Evolutionary conservation across 2,329 filamentous ascomycete species (phyloP).

Genomic region (Zymoseptoria ardabiliae): DNA sequence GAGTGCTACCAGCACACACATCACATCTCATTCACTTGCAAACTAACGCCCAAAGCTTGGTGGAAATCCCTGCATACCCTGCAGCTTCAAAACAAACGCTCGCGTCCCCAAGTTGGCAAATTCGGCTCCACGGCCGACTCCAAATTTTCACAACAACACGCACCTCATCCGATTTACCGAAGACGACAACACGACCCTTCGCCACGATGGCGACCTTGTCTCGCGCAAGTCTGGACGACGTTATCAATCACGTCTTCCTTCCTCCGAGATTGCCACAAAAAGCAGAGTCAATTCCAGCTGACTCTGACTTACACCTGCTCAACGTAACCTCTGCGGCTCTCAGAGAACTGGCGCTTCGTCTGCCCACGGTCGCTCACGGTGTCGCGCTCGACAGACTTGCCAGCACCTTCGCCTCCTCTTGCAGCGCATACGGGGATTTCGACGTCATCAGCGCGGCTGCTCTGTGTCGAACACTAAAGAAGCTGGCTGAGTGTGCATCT

Average conservation of each 20-base stretch:
- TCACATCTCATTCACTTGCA: no score
- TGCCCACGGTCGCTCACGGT: neutral
- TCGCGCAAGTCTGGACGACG: neutral
- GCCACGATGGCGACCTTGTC: neutral
- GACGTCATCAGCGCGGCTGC: neutral
- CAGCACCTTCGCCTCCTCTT: neutral
- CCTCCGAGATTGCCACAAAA: conserved; percentile 28
- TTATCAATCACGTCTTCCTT: neutral
- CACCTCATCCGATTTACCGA: neutral
- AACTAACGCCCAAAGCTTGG: no score
- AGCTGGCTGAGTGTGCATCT: neutral
- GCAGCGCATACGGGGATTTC: neutral
- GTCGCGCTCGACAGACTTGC: neutral
- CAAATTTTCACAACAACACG: neutral
- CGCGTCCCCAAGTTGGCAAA: no score
- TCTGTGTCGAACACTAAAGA: neutral
- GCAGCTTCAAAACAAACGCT: no score
- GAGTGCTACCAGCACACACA: no score
- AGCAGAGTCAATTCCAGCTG: neutral
- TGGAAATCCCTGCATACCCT: no score
- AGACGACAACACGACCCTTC: neutral
- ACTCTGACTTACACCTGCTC: neutral
- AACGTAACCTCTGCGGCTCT: neutral
- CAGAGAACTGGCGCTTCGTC: neutral
- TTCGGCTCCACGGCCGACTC: no score